Evolutionary conservation across 164 flowering plant genomes (phyloP).

Genomic region (Annona squamosa): DNA sequence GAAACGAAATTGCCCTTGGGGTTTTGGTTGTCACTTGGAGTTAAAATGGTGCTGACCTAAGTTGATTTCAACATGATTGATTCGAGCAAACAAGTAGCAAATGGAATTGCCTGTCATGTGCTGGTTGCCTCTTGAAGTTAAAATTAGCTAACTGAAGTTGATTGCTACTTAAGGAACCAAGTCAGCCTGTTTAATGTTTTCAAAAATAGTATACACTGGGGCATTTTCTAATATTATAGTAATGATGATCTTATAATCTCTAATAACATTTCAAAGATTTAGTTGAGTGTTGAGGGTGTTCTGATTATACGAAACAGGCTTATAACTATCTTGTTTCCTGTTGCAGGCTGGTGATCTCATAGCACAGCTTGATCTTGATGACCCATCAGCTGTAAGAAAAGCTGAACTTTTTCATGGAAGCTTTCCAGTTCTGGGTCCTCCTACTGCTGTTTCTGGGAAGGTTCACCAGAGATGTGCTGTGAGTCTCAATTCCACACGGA

Average conservation of each 20-base stretch:
- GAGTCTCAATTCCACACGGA: conserved; percentile 79
- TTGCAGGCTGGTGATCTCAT: conserved; percentile 91
- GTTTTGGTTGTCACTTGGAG: background rate
- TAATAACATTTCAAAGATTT: too few relatives aligned
- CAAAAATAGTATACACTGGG: too few relatives aligned
- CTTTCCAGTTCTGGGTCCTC: conserved; percentile 86
- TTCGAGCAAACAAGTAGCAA: background rate
- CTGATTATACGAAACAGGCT: too few relatives aligned
- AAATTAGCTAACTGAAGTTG: too few relatives aligned
- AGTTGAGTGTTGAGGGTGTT: too few relatives aligned
- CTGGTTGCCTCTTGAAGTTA: too few relatives aligned
- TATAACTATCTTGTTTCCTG: background rate
- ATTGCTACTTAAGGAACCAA: too few relatives aligned
- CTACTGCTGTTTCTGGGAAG: conserved; percentile 92
- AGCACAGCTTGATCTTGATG: conserved; percentile 92
- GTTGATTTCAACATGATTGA: background rate
- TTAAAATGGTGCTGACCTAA: background rate
- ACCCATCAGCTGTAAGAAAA: conserved; percentile 98
- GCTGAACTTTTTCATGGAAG: conserved; percentile 93
- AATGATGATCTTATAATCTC: too few relatives aligned
- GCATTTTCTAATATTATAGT: too few relatives aligned
- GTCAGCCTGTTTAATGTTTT: too few relatives aligned
- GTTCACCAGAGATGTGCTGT: conserved; percentile 99
- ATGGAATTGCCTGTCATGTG: too few relatives aligned
- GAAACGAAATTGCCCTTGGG: background rate